These are phyloP conservation scores for Didymella exigua DNA, from an alignment of 2,329 filamentous ascomycete genomes.

Conservation along the genomic window DNA sequence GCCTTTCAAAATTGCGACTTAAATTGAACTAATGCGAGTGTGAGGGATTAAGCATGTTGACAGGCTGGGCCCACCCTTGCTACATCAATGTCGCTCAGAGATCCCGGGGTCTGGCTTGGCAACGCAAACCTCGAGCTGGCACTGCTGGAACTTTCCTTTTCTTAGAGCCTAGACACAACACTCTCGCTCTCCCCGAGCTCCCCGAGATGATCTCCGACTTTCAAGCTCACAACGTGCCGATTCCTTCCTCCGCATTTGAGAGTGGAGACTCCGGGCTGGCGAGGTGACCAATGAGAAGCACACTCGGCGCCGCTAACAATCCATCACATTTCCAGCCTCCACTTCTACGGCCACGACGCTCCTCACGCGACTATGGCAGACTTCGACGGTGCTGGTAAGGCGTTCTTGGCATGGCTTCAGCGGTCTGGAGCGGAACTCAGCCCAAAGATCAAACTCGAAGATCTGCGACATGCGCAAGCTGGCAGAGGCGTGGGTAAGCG, in stretches of 20 bases:
- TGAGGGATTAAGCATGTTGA: not conserved
- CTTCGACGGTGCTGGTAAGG: slow-evolving; percentile 53
- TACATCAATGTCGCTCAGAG: slow-evolving; percentile 1
- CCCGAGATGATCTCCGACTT: not conserved
- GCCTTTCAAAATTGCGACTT: not conserved
- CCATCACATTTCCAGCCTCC: slow-evolving; percentile 28
- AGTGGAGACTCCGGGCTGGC: not conserved
- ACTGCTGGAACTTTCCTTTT: slow-evolving; percentile 7
- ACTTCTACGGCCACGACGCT: slow-evolving; percentile 4
- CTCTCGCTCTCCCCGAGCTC: too few relatives aligned
- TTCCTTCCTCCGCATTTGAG: not conserved
- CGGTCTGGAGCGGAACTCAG: slow-evolving; percentile 60
- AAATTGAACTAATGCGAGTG: not conserved
- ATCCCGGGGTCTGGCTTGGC: slow-evolving; percentile 10
- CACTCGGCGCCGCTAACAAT: slow-evolving; percentile 31
- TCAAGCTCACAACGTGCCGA: not conserved
- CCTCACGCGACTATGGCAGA: slow-evolving; percentile 29
- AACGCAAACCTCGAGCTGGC: slow-evolving; percentile 8
- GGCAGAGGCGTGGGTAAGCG: slow-evolving; percentile 68
- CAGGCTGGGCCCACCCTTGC: slow-evolving; percentile 1
- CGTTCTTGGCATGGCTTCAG: slow-evolving; percentile 64
- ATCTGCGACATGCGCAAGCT: slow-evolving; percentile 61
- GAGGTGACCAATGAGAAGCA: slow-evolving; percentile 26
- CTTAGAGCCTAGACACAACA: not conserved
- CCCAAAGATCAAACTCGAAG: slow-evolving; percentile 62